These are phyloP conservation scores for Sergeia podlipaevii DNA, from an alignment of 208 protist genomes.

Conservation along the genomic window DNA sequence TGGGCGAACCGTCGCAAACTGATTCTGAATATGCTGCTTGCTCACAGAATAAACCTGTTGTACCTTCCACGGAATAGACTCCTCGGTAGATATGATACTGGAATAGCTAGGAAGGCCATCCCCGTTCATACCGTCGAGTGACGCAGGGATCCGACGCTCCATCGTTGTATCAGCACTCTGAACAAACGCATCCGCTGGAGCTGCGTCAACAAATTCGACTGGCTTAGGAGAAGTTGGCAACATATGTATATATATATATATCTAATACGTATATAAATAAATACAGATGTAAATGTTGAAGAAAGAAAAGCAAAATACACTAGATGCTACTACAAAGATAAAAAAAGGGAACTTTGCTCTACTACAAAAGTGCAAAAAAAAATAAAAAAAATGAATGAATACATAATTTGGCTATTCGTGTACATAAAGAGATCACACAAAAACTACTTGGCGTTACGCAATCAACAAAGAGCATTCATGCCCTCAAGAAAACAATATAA, in stretches of 20 bases:
- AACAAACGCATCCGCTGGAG: not conserved
- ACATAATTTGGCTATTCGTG: too few relatives aligned
- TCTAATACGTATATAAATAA: not conserved
- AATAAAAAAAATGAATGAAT: not conserved
- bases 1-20: slow-evolving; percentile 48
- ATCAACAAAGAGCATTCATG: not conserved
- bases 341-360: slow-evolving; percentile 6
- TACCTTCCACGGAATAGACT: slow-evolving; percentile 17
- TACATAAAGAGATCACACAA: too few relatives aligned
- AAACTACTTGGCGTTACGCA: not conserved
- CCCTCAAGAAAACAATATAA: too few relatives aligned
- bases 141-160: not conserved
- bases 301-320: not conserved
- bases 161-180: not conserved
- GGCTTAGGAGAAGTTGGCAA: slow-evolving; percentile 12
- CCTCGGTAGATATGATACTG: slow-evolving; percentile 24
- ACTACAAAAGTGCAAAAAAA: slow-evolving; percentile 6
- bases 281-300: slow-evolving; percentile 5
- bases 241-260: not conserved
- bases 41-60: slow-evolving; percentile 28
- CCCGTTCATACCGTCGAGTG: not conserved
- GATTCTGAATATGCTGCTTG: slow-evolving; percentile 20
- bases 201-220: slow-evolving; percentile 34
- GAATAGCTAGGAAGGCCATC: slow-evolving; percentile 20
- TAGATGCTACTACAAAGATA: slow-evolving; percentile 2